Evolutionary conservation across 2,329 filamentous ascomycete genomes (phyloP), one percentile per base, ranked within the genome.

Genomic region (Sclerotinia trifoliorum): DNA sequence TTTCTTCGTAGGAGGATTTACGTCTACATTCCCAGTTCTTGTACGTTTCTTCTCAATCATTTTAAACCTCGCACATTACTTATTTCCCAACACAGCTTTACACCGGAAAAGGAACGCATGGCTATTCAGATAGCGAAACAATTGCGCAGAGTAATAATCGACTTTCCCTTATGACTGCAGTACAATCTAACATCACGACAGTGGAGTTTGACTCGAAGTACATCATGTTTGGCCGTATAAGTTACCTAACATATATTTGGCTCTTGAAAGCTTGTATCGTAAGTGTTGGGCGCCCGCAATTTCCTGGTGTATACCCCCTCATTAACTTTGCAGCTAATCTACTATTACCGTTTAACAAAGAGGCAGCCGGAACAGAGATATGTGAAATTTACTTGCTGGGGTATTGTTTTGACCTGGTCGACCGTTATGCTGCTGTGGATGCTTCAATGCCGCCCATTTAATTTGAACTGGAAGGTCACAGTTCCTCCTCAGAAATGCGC

Each of bases 231-330:
- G 70, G 69, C 15, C 69, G 71, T n/a, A 17, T 68, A 10, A 68
- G 70, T 42, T 72, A 72, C 51, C n/a, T 72, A 17, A 69, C 70
- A 4, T 76, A 73, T 58, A 68, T 75, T 11, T 76, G 74, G 74
- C 51, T 46, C 21, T 46, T 74, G 62, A 75, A 76, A 66, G 66
- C 39, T 19, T 76, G 74, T 64, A 69, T 76, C 54, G 74, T 75
- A 39, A 6, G 69, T 51, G 54, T 35, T 2, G 1, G 19, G 17
- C 2, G 1, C 3, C 21, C 21, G 4, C 42, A 6, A 24, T 21
- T 32, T 6, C 15, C 26, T 6, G 1, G 15, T 11, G 6, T 58
- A n/a, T 42, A 32, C 11, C 3, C 19, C 32, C 56, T 60, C 6
- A 67, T 56, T 10, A 24, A n/a, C 65, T 11, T 42, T 29, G 13